Base-by-base conservation (phyloP, 202 grass and related monocot genomes). In the Saccharum hybrid region DNA sequence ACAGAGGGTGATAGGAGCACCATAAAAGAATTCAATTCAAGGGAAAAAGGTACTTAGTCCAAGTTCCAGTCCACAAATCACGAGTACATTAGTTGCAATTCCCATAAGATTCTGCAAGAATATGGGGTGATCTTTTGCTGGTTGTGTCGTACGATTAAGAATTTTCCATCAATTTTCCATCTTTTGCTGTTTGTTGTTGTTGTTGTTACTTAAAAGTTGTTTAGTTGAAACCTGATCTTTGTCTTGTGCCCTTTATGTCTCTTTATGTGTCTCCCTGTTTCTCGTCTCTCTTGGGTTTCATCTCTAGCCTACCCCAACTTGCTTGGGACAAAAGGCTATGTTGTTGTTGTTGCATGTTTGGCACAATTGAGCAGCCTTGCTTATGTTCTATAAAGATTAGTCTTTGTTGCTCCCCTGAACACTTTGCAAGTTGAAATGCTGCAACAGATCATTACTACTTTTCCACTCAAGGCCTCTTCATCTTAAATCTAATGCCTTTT, bases 341-440 rank as follows among this genome's bases (percentile, higher is more conserved):
- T n/a, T n/a, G n/a, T n/a, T n/a, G n/a, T n/a, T n/a, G n/a, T n/a
- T 48, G 45, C 45, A 48, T 48, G 45, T 48, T 14, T 48, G 45
- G 12, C 3, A 48, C 3, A 4, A 48, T 14, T 48, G 45, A 40
- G 4, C 48, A 45, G 30, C 63, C 26, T 85, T 85, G 12, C 14
- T 79, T 54, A 38, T 64, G 4, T 31, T 57, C 22, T 12, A 22
- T 72, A 23, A 36, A 76, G 6, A 34, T 71, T 42, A 54, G 6
- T 13, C 5, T 62, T 18, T 68, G 37, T 71, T 33, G 12, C 39
- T 7, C 40, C n/a, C 26, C 63, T n/a, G 45, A 66, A 45, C 19
- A 87, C 31, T 88, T 37, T 43, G 56, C 59, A 38, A 68, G 43
- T 13, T 43, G 3, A 45, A 79, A 83, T 31, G 67, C 14, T 68